These are phyloP conservation scores for Exophiala oligosperma DNA, from an alignment of 2,329 filamentous ascomycete genomes.

Conservation along the genomic window DNA sequence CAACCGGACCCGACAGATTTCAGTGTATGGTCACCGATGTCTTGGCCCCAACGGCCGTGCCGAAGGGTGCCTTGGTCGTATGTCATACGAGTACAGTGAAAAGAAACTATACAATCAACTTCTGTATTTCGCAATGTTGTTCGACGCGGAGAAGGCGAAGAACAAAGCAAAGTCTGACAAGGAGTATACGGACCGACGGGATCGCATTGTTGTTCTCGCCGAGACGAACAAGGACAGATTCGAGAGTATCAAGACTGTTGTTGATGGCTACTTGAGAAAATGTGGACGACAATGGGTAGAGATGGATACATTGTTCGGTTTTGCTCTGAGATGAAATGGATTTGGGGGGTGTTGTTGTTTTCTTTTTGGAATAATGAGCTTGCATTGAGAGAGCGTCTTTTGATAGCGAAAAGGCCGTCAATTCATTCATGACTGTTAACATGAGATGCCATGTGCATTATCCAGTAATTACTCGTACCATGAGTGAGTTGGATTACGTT, in stretches of 20 bases:
- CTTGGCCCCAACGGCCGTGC: slow-evolving; percentile 83
- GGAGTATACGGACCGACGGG: slow-evolving; percentile 56
- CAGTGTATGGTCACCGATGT: slow-evolving; percentile 87
- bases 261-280: slow-evolving; percentile 83
- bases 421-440: too few relatives aligned
- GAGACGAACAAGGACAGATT: slow-evolving; percentile 83
- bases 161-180: slow-evolving; percentile 51
- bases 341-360: too few relatives aligned
- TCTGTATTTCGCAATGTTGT: slow-evolving; percentile 79
- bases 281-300: slow-evolving; percentile 90
- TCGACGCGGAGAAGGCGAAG: slow-evolving; percentile 83
- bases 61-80: slow-evolving; percentile 78
- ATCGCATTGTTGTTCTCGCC: slow-evolving; percentile 69
- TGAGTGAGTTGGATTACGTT: too few relatives aligned
- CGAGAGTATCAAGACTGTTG: slow-evolving; percentile 70
- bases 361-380: too few relatives aligned
- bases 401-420: too few relatives aligned
- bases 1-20: slow-evolving; percentile 85
- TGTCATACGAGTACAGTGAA: slow-evolving; percentile 85
- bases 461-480: too few relatives aligned
- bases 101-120: slow-evolving; percentile 94
- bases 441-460: too few relatives aligned
- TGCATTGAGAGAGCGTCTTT: too few relatives aligned
- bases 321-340: slow-evolving; percentile 39
- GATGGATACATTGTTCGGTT: slow-evolving; percentile 83